phyloP scores from a whole-genome alignment of 148 eudicot genomes.

The Cornus kousa region DNA sequence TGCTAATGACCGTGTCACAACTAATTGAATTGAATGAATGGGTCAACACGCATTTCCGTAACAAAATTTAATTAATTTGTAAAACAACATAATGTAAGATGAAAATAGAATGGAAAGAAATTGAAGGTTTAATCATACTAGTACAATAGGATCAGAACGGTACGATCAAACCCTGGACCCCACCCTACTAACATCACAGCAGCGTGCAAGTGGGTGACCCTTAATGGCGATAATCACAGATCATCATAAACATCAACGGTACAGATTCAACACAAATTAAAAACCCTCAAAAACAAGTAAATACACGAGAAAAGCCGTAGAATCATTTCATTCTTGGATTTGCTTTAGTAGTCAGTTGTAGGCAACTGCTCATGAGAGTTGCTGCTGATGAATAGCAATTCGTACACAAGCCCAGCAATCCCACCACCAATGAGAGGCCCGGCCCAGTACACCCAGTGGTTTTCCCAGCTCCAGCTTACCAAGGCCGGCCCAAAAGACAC shows the following conservation, averaged over 20 bases:
- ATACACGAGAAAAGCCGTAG: neutral
- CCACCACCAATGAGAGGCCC: conserved; percentile 60
- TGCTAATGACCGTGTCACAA: no score
- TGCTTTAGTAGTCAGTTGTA: conserved; percentile 13
- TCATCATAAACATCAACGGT: neutral
- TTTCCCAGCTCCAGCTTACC: conserved; percentile 51
- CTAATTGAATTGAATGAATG: no score
- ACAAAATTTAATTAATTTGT: no score
- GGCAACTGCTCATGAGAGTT: conserved; percentile 36
- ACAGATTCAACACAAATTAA: conserved; percentile 3
- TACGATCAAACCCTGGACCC: conserved; percentile 2
- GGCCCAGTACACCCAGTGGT: conserved; percentile 61
- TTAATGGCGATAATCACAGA: neutral
- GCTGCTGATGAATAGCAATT: conserved; percentile 35
- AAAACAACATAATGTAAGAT: no score
- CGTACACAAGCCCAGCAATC: conserved; percentile 47
- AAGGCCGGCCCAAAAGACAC: conserved; percentile 62
- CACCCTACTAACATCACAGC: neutral
- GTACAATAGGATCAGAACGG: neutral
- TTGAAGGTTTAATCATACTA: neutral
- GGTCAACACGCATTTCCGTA: no score
- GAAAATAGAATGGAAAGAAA: neutral
- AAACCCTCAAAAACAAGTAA: conserved; percentile 3
- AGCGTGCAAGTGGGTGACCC: neutral
- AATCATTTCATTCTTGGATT: neutral